Conservation (phyloP, 768 basidiomycete genomes). For the Artomyces pyxidatus region DNA sequence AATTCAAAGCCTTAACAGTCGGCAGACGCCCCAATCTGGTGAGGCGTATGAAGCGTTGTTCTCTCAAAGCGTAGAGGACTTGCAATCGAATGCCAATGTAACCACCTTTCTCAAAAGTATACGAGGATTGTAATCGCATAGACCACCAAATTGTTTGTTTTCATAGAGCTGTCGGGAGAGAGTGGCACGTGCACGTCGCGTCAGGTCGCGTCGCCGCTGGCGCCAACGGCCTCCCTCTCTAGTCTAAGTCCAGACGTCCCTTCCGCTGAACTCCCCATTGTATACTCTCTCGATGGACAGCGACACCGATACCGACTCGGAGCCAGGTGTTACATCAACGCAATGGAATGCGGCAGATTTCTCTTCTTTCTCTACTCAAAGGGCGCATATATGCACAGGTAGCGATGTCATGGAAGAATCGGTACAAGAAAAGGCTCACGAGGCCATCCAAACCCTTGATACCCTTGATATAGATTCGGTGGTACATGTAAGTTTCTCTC, state of each 20-base stretch:
- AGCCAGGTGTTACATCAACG: slow-evolving; percentile 16
- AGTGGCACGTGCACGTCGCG: too few species aligned
- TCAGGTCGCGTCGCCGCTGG: too few species aligned
- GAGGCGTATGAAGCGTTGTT: slow-evolving; percentile 55
- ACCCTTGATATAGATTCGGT: too few species aligned
- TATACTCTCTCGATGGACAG: slow-evolving; percentile 24
- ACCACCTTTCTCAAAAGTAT: slow-evolving; percentile 41
- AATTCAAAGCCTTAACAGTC: too few species aligned
- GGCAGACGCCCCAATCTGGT: too few species aligned
- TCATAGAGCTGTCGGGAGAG: too few species aligned
- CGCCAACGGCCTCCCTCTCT: too few species aligned
- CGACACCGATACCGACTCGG: slow-evolving; percentile 50
- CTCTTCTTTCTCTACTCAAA: background rate
- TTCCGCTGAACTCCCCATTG: background rate
- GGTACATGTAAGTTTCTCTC: too few species aligned
- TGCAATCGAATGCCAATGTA: slow-evolving; percentile 50
- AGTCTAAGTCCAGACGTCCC: too few species aligned
- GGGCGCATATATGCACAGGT: slow-evolving; percentile 14
- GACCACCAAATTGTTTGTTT: too few species aligned
- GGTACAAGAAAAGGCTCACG: too few species aligned
- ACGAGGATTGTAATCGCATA: slow-evolving; percentile 7
- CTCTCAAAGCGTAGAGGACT: slow-evolving; percentile 41
- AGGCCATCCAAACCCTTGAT: too few species aligned
- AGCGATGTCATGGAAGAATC: background rate
- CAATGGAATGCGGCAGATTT: slow-evolving; percentile 8